phyloP scores from a whole-genome alignment of 176 grass and related monocot genomes.

The Oryza glaberrima region DNA sequence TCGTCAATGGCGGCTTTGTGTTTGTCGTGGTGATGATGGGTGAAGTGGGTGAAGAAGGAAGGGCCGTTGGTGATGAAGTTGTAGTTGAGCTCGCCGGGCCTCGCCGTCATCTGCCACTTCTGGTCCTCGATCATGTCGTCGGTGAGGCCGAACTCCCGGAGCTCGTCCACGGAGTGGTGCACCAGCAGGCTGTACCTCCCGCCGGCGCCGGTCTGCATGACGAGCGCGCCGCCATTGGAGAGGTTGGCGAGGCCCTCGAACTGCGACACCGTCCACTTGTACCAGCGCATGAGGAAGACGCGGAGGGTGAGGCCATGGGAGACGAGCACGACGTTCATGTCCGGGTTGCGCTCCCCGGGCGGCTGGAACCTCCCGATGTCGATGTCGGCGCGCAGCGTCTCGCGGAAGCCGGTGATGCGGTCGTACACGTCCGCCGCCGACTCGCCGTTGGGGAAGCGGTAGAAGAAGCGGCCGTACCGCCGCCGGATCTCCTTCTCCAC shows the following conservation, averaged over 20 bases:
- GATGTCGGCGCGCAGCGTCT: constrained; percentile 73
- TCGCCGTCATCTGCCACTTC: constrained; percentile 74
- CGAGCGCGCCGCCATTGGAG: constrained; percentile 55
- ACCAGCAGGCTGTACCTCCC: constrained; percentile 80
- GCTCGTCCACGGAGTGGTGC: constrained; percentile 66
- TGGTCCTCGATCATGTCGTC: constrained; percentile 72
- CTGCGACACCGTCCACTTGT: constrained; percentile 81
- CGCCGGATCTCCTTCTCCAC: constrained; percentile 60
- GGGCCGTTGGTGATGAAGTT: constrained; percentile 62
- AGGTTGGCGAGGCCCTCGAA: constrained; percentile 68
- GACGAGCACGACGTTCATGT: constrained; percentile 73
- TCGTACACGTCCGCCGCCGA: constrained; percentile 83
- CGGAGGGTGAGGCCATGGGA: constrained; percentile 71
- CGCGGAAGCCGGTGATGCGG: constrained; percentile 78
- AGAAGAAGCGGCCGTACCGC: constrained; percentile 75
- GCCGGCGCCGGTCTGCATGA: constrained; percentile 67
- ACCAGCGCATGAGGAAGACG: constrained; percentile 84
- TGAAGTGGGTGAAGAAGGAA: constrained; percentile 48
- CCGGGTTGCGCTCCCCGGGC: constrained; percentile 31
- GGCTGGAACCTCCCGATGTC: constrained; percentile 69
- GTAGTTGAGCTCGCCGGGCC: constrained; percentile 64
- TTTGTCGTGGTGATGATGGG: not conserved
- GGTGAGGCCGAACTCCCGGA: constrained; percentile 57
- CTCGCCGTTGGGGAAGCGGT: constrained; percentile 76
- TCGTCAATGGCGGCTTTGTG: no score